Conservation (phyloP, 257 asterid species). For the Scutellaria baicalensis region DNA sequence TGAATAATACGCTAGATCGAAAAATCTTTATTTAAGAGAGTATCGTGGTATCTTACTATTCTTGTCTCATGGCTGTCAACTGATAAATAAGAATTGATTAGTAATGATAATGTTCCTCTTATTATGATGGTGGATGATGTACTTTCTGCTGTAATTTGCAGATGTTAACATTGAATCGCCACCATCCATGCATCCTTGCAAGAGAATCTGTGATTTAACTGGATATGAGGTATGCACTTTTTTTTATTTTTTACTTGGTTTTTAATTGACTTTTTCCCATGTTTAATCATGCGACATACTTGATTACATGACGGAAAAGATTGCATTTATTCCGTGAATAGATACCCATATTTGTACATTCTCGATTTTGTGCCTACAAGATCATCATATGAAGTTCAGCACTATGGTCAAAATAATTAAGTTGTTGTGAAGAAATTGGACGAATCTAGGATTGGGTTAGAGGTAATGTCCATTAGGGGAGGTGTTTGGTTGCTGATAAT, state of each 20-base stretch:
- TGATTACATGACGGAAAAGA: not conserved
- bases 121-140: not conserved
- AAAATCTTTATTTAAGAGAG: not conserved
- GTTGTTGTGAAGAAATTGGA: not conserved
- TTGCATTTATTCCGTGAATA: not conserved
- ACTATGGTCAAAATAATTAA: not conserved
- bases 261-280: not conserved
- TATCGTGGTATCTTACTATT: not conserved
- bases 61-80: not conserved
- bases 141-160: slow-evolving; percentile 22
- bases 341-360: not conserved
- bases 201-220: slow-evolving; percentile 82
- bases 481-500: not conserved
- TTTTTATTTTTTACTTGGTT: not conserved
- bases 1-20: no score
- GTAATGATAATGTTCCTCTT: not conserved
- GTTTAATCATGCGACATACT: not conserved
- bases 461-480: not conserved
- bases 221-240: slow-evolving; percentile 66
- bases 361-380: not conserved
- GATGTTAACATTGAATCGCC: slow-evolving; percentile 87
- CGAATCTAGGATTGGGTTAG: not conserved
- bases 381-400: not conserved
- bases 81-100: not conserved
- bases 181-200: slow-evolving; percentile 78